Percentiles rank a stretch among this genome's conserved stretches.
phyloP scores from a whole-genome alignment of 768 basidiomycete species.

The Termitomyces sp. region DNA sequence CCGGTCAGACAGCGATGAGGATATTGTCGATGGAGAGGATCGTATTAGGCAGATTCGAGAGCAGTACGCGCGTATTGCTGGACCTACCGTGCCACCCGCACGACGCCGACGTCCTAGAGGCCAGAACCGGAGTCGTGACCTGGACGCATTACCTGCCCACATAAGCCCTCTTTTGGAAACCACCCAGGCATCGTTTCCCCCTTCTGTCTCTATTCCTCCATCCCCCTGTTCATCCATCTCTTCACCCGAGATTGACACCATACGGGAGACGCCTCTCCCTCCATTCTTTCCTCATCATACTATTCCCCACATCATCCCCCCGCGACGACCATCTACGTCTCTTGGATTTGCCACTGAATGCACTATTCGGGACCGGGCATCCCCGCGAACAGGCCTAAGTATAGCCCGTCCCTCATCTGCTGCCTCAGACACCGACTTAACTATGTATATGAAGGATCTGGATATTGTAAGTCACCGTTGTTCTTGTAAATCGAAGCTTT shows the following conservation, averaged over 20 bases:
- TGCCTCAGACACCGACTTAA: constrained; percentile 21
- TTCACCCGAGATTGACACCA: constrained; percentile 18
- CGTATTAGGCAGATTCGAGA: constrained; percentile 34
- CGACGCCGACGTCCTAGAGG: constrained; percentile 31
- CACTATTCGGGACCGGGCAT: constrained; percentile 3
- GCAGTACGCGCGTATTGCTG: constrained; percentile 29
- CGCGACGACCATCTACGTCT: constrained; percentile 34
- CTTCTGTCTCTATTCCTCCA: constrained; percentile 17
- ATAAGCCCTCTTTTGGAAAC: constrained; percentile 8
- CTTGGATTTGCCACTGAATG: constrained; percentile 23
- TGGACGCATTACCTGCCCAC: constrained; percentile 5
- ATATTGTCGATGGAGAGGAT: constrained; percentile 20
- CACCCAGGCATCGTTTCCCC: constrained; percentile 7
- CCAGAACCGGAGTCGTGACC: constrained; percentile 20
- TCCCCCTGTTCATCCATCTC: constrained; percentile 14
- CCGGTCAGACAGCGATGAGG: constrained; percentile 16
- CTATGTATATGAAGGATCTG: constrained; percentile 23
- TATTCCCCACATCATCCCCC: constrained; percentile 23
- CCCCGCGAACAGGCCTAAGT: constrained; percentile 12
- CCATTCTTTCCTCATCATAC: constrained; percentile 24
- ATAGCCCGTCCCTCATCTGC: constrained; percentile 23
- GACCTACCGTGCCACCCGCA: constrained; percentile 34
- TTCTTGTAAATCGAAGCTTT: background rate
- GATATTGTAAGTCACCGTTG: constrained; percentile 27
- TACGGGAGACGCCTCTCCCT: constrained; percentile 14